Conservation (phyloP, 108 stramenopile species). For the Mayamaea pseudoterrestris region DNA sequence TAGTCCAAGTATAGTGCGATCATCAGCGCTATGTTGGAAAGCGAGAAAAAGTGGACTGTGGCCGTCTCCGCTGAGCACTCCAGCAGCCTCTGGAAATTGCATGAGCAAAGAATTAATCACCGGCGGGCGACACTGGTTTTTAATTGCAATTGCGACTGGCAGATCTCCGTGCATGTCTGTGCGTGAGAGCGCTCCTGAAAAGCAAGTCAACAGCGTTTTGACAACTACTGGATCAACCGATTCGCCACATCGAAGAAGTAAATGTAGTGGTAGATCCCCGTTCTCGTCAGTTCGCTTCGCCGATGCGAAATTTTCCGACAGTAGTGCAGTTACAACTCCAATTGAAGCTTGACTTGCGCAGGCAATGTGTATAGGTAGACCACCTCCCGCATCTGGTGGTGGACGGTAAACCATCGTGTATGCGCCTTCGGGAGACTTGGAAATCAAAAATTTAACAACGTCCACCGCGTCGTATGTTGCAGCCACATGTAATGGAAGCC, state of each 20-base stretch:
- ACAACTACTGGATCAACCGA: conserved; percentile 78
- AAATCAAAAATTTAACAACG: conserved; percentile 64
- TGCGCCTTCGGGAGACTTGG: conserved; percentile 71
- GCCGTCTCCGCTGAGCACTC: conserved; percentile 67
- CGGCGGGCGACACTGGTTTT: conserved; percentile 54
- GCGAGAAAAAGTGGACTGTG: conserved; percentile 68
- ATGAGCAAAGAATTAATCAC: conserved; percentile 59
- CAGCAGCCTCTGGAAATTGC: conserved; percentile 68
- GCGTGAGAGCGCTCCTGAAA: conserved; percentile 55
- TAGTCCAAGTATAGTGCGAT: conserved; percentile 67
- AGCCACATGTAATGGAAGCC: conserved; percentile 79
- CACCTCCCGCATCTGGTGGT: conserved; percentile 53
- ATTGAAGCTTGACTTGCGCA: conserved; percentile 75
- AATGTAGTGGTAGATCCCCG: conserved; percentile 75
- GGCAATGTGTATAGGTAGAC: conserved; percentile 74
- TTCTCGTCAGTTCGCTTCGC: conserved; percentile 77
- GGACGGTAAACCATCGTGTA: conserved; percentile 71
- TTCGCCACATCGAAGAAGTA: conserved; percentile 77
- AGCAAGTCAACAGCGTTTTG: conserved; percentile 77
- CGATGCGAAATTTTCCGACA: conserved; percentile 70
- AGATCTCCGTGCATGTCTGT: conserved; percentile 79
- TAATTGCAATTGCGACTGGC: conserved; percentile 72
- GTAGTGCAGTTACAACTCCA: conserved; percentile 72
- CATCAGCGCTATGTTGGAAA: conserved; percentile 66
- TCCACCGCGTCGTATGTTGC: conserved; percentile 79